Percentiles rank a stretch among this genome's conserved stretches.
These are phyloP conservation scores for Waltergamsia citrina DNA, from an alignment of 2,329 filamentous ascomycete genomes.

Conservation along the genomic window DNA sequence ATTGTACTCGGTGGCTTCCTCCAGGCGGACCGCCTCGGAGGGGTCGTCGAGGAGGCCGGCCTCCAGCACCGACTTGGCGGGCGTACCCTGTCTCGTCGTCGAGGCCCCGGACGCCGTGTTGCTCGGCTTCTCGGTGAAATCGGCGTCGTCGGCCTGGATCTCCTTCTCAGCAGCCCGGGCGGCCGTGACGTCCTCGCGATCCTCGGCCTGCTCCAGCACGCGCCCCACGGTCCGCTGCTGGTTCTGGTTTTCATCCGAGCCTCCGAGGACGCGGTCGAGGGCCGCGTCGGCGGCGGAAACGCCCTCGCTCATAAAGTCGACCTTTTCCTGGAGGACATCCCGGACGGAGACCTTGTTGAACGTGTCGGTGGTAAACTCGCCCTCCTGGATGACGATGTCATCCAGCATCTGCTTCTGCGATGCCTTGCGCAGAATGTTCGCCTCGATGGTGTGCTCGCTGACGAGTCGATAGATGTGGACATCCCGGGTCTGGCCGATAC, in stretches of 20 bases:
- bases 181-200: conserved; percentile 82
- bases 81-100: conserved; percentile 41
- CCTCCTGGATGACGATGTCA: conserved; percentile 96
- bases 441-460: conserved; percentile 91
- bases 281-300: conserved; percentile 70
- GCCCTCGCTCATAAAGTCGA: conserved; percentile 35
- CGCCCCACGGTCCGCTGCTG: conserved; percentile 55
- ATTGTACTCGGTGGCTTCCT: conserved; percentile 32
- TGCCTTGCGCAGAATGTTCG: conserved; percentile 92
- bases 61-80: conserved; percentile 23
- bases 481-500: conserved; percentile 93
- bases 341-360: conserved; percentile 71
- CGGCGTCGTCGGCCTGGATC: conserved; percentile 74
- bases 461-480: conserved; percentile 96
- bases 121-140: conserved; percentile 63
- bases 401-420: conserved; percentile 97
- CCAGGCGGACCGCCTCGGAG: conserved; percentile 16
- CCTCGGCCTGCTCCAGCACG: conserved; percentile 82
- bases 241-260: conserved; percentile 40
- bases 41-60: conserved; percentile 17
- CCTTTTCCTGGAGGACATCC: conserved; percentile 55
- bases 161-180: conserved; percentile 85
- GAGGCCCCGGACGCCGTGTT: conserved; percentile 35
- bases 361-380: conserved; percentile 94
- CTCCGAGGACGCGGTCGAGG: conserved; percentile 76